Base-by-base conservation (phyloP, 192 early-diverging fungal species). In the Podila minutissima region DNA sequence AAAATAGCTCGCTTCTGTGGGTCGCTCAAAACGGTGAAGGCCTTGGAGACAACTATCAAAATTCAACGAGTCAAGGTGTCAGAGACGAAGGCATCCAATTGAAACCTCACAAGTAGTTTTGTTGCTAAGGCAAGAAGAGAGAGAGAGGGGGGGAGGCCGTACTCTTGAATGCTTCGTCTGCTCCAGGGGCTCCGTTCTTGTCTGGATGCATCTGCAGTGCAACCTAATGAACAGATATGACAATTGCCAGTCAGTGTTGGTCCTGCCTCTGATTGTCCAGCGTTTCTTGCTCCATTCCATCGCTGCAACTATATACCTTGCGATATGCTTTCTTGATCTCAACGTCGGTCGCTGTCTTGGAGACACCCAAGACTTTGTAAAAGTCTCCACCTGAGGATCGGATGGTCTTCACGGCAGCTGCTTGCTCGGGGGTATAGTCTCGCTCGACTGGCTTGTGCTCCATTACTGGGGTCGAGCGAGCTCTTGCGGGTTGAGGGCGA, bases 151-250 rank as follows among this genome's bases (percentile, higher is more conserved):
- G n/a, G n/a, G n/a, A 49, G 55, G 22, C 75, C 84, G 48, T 83
- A 94, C 93, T 88, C 85, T 98, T 97, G 72, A 98, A 99, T 0
- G 97, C 96, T 82, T 97, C 96, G 51, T 97, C 96, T 8, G 96
- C 95, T 19, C 97, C 96, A 4, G 97, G 95, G 8, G 97, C 97
- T 4, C 87, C 90, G 67, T 97, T 98, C 81, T 99, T 99, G 71
- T 99, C 97, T 4, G 97, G 97, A 76, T 99, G 97, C 79, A 95
- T 97, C 70, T 94, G 89, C 51, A 99, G 88, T 12, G 97, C 97
- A 58, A 96, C 89, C 91, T 95, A 63, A 87, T 41, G 35, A 17
- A 3, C 9, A 31, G 28, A 51, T 20, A 62, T 7, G 51, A 41
- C 26, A 38, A 28, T 46, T 29, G 20, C 31, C 24, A 15, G 29